phyloP scores from a whole-genome alignment of 805 yeast genomes.

The Clavispora fructus region DNA sequence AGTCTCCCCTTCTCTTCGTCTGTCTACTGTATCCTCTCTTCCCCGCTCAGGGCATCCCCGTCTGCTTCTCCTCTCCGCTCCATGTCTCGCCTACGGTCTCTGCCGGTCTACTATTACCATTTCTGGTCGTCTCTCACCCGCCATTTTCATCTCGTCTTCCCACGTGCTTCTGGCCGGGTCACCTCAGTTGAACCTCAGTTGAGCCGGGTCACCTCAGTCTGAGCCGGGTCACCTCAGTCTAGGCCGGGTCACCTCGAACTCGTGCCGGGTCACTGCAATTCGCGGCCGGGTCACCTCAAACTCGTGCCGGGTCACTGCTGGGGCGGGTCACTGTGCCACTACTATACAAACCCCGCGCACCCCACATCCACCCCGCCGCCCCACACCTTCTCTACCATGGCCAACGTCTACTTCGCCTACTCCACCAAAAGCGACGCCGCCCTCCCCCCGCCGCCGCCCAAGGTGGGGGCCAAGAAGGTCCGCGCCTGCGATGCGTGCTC shows the following conservation, averaged over 20 bases:
- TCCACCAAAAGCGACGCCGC: constrained; percentile 5
- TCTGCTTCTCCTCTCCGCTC: no score
- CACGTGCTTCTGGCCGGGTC: no score
- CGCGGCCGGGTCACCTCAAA: neutral
- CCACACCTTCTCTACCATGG: neutral
- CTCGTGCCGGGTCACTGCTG: neutral
- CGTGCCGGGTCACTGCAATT: neutral
- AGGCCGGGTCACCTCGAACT: neutral
- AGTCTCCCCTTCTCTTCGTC: no score
- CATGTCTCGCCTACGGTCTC: no score
- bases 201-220: neutral
- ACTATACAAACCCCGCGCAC: neutral
- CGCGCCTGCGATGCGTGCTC: constrained; percentile 43
- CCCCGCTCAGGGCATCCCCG: no score
- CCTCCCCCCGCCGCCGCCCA: neutral
- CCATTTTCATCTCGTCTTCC: no score
- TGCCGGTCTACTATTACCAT: no score
- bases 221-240: neutral
- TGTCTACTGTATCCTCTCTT: no score
- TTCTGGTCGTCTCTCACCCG: no score
- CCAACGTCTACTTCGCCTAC: constrained; percentile 13
- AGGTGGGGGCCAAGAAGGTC: constrained; percentile 14
- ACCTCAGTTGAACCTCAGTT: neutral
- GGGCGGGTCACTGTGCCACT: neutral
- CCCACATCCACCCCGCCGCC: neutral